Base-by-base conservation (phyloP, 2,329 filamentous ascomycete species). In the Sphaceloma murrayae region DNA sequence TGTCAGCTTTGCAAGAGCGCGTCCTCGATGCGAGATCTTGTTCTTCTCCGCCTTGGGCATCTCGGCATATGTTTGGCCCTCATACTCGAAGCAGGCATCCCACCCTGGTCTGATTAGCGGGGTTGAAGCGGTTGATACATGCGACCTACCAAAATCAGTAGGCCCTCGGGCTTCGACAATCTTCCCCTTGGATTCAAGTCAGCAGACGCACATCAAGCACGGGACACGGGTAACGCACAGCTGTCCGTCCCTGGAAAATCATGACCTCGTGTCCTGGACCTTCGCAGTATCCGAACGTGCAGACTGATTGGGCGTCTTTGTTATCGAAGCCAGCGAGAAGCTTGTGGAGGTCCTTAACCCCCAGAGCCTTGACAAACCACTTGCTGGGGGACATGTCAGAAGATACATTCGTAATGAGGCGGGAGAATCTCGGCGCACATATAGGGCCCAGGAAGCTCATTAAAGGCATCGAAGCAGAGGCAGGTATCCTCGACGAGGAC, bases 401-500 rank as follows among this genome's bases (percentile, higher is more conserved):
- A 11, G 24, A 6, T 27, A 11, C 7, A 11, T 4, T 2, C 11
- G n/a, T 14, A 42, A 4, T 16, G 24, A 33, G 11, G 14, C 14
- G 11, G 27, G 43, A 11, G 16, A 24, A 30, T 16, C 14, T 16
- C 29, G 6, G 66, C 77, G 54, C 72, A 94, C 89, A 98, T 94
- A 62, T 98, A 98, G 30, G 89, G 86, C 1, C 91, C 91, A 2
- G 91, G 91, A 21, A 98, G 73, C n/a, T 87, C 88, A 48, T 84
- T 78, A 49, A 95, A 74, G 14, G 89, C 88, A 58, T 84, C 81
- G 61, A 95, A 98, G 68, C 87, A 93, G 38, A 98, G 72, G 53
- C 87, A 87, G 11, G 91, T 98, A 64, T 98, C 91, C 66, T 98
- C 91, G 8, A 94, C 89, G 29, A 98, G 72, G 6, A 95, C 91